Conservation (phyloP, 2,329 filamentous ascomycete species). For the Teratosphaeriaceae sp. region DNA sequence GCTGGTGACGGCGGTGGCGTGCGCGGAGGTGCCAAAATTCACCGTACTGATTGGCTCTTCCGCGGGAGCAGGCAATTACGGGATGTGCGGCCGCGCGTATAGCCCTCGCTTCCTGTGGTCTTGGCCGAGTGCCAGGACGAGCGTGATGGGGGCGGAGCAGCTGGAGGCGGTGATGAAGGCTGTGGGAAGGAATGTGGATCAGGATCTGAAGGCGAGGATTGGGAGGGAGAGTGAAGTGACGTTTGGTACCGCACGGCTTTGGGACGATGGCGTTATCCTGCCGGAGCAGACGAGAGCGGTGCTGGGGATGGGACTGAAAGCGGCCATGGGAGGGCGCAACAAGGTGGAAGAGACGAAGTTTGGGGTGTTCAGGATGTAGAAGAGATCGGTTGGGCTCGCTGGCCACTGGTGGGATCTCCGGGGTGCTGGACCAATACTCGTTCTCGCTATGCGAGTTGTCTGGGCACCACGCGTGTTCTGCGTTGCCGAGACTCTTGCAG, state of each 20-base stretch:
- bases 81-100: conserved; percentile 94
- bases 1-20: conserved; percentile 92
- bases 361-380: conserved; percentile 36
- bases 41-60: conserved; percentile 92
- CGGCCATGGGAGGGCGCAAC: conserved; percentile 32
- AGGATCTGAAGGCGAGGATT: conserved; percentile 73
- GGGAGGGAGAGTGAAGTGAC: conserved; percentile 84
- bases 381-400: too few relatives aligned
- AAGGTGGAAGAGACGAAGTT: conserved; percentile 30
- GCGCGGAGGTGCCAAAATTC: conserved; percentile 91
- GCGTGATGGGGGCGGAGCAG: conserved; percentile 94
- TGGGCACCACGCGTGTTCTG: too few relatives aligned
- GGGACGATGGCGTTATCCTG: conserved; percentile 57
- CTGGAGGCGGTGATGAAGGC: conserved; percentile 89
- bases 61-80: conserved; percentile 94
- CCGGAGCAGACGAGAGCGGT: conserved; percentile 43
- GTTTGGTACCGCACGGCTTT: conserved; percentile 81
- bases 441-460: too few relatives aligned
- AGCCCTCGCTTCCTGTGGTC: conserved; percentile 88
- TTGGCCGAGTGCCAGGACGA: conserved; percentile 96
- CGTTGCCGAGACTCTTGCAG: too few relatives aligned
- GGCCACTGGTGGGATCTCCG: too few relatives aligned
- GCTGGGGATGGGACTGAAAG: conserved; percentile 43
- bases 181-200: conserved; percentile 77
- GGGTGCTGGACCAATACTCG: too few relatives aligned